Percentiles rank a stretch among this genome's conserved stretches.
phyloP scores from a whole-genome alignment of 2,329 filamentous ascomycete genomes.

The Dactylellina haptotyla region DNA sequence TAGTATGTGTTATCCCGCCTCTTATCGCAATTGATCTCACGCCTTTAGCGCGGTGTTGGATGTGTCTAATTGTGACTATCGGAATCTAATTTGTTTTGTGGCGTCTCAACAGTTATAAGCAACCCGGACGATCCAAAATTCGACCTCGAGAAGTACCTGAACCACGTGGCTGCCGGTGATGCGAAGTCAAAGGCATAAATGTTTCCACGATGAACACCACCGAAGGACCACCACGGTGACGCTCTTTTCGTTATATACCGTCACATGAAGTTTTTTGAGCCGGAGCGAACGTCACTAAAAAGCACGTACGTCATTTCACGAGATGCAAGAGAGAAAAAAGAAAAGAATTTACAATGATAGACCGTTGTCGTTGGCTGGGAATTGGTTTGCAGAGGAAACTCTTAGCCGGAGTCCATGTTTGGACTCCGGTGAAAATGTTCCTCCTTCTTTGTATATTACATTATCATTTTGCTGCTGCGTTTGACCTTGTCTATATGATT shows the following conservation, averaged over 20 bases:
- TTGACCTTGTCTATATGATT: conserved; percentile 49
- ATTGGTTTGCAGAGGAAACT: neutral
- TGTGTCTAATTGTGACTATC: no score
- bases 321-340: neutral
- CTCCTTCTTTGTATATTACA: conserved; percentile 54
- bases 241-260: neutral
- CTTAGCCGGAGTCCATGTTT: neutral
- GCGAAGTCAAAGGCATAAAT: conserved; percentile 51
- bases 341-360: conserved; percentile 8
- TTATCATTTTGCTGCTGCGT: conserved; percentile 36
- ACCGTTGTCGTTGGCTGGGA: conserved; percentile 4
- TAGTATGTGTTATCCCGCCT: conserved; percentile 55
- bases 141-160: conserved; percentile 87
- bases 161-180: conserved; percentile 68
- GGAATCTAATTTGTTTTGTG: neutral
- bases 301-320: conserved; percentile 2
- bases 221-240: neutral
- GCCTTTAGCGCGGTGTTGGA: no score
- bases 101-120: conserved; percentile 68
- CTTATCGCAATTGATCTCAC: no score
- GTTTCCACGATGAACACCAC: neutral
- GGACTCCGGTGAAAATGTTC: neutral
- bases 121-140: conserved; percentile 89
- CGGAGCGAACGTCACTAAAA: neutral
- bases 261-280: neutral